Evolutionary conservation across 495 filamentous ascomycete species (phyloP).

Genomic region (Xylaria palmicola): DNA sequence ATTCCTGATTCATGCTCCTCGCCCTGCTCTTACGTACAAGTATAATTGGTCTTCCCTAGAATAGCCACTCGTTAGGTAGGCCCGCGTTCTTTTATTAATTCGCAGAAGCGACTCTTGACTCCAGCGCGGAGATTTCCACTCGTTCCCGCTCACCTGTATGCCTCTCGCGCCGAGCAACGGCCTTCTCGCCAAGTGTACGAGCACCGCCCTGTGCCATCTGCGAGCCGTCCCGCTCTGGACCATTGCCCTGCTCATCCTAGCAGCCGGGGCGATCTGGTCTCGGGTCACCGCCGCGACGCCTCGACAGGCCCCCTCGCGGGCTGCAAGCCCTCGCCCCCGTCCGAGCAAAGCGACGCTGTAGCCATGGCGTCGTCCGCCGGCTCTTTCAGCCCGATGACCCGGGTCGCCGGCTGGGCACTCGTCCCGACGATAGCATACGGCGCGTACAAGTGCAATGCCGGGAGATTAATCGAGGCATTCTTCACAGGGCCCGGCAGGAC

Average conservation of each 20-base stretch:
- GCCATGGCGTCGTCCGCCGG: slow-evolving; percentile 45
- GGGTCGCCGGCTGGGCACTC: slow-evolving; percentile 35
- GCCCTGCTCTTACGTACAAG: too few relatives aligned
- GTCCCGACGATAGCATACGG: slow-evolving; percentile 39
- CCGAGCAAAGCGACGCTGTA: slow-evolving; percentile 1
- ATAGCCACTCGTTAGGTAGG: too few relatives aligned
- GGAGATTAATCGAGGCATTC: slow-evolving; percentile 34
- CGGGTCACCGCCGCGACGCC: slow-evolving; percentile 6
- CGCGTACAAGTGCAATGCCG: slow-evolving; percentile 43
- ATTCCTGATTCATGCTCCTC: too few relatives aligned
- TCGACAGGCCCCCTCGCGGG: not conserved
- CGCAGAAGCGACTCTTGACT: not conserved
- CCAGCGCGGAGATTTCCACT: not conserved
- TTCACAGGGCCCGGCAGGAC: slow-evolving; percentile 51
- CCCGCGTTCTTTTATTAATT: not conserved
- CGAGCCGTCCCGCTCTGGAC: slow-evolving; percentile 42
- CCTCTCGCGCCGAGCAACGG: slow-evolving; percentile 21
- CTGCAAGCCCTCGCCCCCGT: not conserved
- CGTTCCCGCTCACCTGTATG: slow-evolving; percentile 16
- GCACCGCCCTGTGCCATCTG: slow-evolving; percentile 38
- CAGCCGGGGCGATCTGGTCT: slow-evolving; percentile 31
- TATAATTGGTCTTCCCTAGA: too few relatives aligned
- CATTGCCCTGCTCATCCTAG: slow-evolving; percentile 33
- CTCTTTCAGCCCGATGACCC: slow-evolving; percentile 28
- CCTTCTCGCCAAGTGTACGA: slow-evolving; percentile 33